Conservation (phyloP, 768 basidiomycete genomes). For the Polyporus arcularius region DNA sequence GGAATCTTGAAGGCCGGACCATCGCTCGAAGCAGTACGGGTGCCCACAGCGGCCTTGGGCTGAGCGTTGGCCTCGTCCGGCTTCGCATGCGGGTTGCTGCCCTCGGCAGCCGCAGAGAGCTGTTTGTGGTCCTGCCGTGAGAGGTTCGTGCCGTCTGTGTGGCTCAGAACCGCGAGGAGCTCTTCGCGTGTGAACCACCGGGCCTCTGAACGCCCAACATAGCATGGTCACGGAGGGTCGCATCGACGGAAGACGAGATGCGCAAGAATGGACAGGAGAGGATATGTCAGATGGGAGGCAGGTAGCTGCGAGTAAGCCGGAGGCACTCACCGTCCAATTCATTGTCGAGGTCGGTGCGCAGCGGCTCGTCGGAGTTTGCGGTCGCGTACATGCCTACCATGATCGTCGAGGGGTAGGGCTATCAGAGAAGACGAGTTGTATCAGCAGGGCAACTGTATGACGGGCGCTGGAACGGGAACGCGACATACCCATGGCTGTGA, state of each 20-base stretch:
- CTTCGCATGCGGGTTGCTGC: conserved; percentile 13
- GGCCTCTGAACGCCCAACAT: conserved; percentile 57
- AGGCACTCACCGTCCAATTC: conserved; percentile 78
- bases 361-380: conserved; percentile 70
- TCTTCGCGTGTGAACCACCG: conserved; percentile 84
- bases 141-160: conserved; percentile 52
- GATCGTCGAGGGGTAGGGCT: conserved; percentile 90
- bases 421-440: not conserved
- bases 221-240: not conserved
- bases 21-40: conserved; percentile 23
- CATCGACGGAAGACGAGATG: not conserved
- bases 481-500: conserved; percentile 78
- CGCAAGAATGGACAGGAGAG: not conserved
- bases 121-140: conserved; percentile 52
- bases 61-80: conserved; percentile 30
- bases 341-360: conserved; percentile 88
- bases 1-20: conserved; percentile 65
- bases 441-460: not conserved
- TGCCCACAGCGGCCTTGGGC: conserved; percentile 19
- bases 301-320: not conserved
- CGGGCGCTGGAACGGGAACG: not conserved
- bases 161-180: conserved; percentile 62
- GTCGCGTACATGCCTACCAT: conserved; percentile 91
- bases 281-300: not conserved
- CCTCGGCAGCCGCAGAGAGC: conserved; percentile 36